Conservation (phyloP, 495 filamentous ascomycete species). For the Wilcoxina mikolae region DNA sequence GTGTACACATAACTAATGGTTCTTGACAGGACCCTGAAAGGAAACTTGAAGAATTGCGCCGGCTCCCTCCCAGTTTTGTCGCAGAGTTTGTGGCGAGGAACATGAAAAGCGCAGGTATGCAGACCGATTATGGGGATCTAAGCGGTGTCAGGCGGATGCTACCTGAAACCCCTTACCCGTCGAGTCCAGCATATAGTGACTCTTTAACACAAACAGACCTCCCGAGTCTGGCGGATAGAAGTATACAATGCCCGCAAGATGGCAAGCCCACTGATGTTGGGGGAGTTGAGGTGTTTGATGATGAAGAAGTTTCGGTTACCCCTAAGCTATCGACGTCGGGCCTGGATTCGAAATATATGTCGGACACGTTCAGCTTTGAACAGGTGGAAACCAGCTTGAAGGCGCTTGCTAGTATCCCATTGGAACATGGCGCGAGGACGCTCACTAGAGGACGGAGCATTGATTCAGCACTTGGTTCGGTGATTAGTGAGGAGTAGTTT, state of each 20-base stretch:
- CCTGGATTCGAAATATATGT: background rate
- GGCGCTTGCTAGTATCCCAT: background rate
- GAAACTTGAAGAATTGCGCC: conserved; percentile 26
- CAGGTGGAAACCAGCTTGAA: background rate
- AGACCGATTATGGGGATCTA: conserved; percentile 8
- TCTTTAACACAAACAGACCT: conserved; percentile 19
- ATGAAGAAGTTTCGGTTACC: background rate
- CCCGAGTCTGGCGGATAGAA: conserved; percentile 16
- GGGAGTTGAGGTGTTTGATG: background rate
- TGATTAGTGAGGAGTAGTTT: background rate
- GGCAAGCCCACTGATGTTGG: background rate
- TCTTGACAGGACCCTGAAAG: conserved; percentile 26
- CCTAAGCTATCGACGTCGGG: background rate
- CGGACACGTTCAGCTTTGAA: no score
- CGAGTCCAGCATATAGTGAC: conserved; percentile 10
- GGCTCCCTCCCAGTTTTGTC: conserved; percentile 23
- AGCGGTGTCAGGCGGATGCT: background rate
- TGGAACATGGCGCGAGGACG: background rate
- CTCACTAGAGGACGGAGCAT: background rate
- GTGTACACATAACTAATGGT: conserved; percentile 10
- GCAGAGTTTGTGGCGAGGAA: background rate
- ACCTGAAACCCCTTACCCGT: background rate
- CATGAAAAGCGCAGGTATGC: conserved; percentile 10
- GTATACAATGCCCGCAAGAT: conserved; percentile 15
- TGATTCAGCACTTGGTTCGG: conserved; percentile 2